These are phyloP conservation scores for Verbena officinalis DNA, from an alignment of 257 asterid genomes.

Conservation along the genomic window DNA sequence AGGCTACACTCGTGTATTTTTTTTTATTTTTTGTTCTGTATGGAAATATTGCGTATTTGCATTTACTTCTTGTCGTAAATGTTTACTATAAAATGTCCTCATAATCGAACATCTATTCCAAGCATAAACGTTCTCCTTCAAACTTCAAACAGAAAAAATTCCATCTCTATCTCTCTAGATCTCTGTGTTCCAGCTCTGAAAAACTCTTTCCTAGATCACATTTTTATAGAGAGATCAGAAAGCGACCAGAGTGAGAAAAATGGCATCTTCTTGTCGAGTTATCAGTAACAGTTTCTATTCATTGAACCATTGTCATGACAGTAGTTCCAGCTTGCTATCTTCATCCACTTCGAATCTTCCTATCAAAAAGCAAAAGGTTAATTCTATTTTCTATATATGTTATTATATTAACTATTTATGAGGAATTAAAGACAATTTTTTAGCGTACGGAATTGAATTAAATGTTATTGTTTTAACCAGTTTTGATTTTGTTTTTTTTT, in stretches of 20 bases:
- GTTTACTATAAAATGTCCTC: constrained; percentile 7
- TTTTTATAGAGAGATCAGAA: not conserved
- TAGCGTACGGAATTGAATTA: too few species aligned
- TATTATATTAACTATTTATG: too few species aligned
- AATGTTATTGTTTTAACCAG: too few species aligned
- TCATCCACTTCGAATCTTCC: constrained; percentile 19
- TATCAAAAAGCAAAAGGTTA: constrained; percentile 29
- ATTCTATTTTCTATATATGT: not conserved
- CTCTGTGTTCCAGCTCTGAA: too few species aligned
- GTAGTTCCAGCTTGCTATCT: constrained; percentile 21
- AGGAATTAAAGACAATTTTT: too few species aligned
- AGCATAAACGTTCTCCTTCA: not conserved
- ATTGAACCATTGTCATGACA: constrained; percentile 28
- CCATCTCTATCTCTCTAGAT: not conserved
- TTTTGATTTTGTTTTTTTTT: too few species aligned
- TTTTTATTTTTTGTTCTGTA: too few species aligned
- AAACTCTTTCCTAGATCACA: too few species aligned
- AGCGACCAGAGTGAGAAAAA: not conserved
- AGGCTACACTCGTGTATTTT: too few species aligned
- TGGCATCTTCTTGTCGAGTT: constrained; percentile 36
- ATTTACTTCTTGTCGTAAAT: too few species aligned
- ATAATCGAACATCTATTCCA: not conserved
- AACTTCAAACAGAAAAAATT: not conserved
- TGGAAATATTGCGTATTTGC: too few species aligned
- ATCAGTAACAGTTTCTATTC: constrained; percentile 21